Percentiles rank a stretch among this genome's conserved stretches.
These are phyloP conservation scores for Fusarium agapanthi DNA, from an alignment of 2,329 filamentous ascomycete genomes.

Conservation along the genomic window DNA sequence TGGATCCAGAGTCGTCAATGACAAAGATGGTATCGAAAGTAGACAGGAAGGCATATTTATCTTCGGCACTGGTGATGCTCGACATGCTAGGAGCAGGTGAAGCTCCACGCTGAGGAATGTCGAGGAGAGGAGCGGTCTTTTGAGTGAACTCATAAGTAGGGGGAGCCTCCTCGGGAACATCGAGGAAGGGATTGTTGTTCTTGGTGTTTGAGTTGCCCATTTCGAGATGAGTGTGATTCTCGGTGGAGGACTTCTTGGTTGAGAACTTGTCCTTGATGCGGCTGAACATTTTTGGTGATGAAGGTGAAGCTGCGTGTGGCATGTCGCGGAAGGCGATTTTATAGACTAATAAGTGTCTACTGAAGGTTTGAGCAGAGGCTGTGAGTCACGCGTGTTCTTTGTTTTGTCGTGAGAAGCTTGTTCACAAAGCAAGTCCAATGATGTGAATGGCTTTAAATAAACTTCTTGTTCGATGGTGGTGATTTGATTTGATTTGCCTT, in stretches of 20 bases:
- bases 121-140: slow-evolving; percentile 2
- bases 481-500: not conserved
- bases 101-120: slow-evolving; percentile 19
- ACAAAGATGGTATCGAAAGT: slow-evolving; percentile 89
- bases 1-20: slow-evolving; percentile 91
- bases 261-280: slow-evolving; percentile 48
- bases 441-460: not conserved
- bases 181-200: slow-evolving; percentile 4
- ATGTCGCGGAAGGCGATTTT: not conserved
- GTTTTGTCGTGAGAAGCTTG: not conserved
- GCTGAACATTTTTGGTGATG: slow-evolving; percentile 31
- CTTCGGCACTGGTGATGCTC: slow-evolving; percentile 60
- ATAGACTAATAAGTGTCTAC: not conserved
- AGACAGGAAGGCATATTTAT: slow-evolving; percentile 78
- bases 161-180: slow-evolving; percentile 42
- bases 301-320: slow-evolving; percentile 13
- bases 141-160: slow-evolving; percentile 46
- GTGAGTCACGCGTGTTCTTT: not conserved
- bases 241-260: slow-evolving; percentile 27
- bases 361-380: not conserved
- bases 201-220: slow-evolving; percentile 1
- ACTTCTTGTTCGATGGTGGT: not conserved
- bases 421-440: not conserved
- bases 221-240: not conserved
- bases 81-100: slow-evolving; percentile 31